These are phyloP conservation scores for Climacium dendroides DNA, from an alignment of 225 moss, liverwort and hornwort genomes.

Conservation along the genomic window DNA sequence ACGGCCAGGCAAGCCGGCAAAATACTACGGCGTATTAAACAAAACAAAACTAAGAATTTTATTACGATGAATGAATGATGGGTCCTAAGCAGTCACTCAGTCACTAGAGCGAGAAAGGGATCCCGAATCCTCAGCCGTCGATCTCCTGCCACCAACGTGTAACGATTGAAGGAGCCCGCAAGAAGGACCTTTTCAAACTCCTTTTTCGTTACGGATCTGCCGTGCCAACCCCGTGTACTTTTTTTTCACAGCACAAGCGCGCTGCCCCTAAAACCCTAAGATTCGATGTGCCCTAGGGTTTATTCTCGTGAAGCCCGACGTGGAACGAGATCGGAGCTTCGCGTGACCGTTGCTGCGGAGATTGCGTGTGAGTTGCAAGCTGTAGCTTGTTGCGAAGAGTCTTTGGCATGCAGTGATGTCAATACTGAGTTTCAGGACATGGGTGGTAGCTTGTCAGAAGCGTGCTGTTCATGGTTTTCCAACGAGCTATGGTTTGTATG, in stretches of 20 bases:
- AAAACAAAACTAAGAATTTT: no score
- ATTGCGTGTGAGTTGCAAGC: no score
- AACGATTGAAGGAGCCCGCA: neutral
- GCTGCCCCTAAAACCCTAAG: neutral
- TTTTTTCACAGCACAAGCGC: neutral
- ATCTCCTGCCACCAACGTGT: neutral
- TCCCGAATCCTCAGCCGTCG: neutral
- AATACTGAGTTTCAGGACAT: neutral
- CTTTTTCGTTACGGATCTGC: neutral
- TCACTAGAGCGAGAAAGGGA: neutral
- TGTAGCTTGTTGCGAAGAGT: no score
- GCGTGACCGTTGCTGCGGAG: neutral
- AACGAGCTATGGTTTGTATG: neutral
- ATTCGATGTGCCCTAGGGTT: neutral
- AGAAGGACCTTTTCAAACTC: neutral
- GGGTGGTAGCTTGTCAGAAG: neutral
- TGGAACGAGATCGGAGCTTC: neutral
- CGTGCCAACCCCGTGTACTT: no score
- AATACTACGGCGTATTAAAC: neutral
- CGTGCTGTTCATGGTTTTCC: neutral
- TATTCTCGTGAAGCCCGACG: neutral
- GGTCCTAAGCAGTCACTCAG: no score
- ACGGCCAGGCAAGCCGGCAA: neutral
- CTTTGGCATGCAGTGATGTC: neutral
- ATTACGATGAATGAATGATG: no score